phyloP scores from a whole-genome alignment of 2,329 filamentous ascomycete species.

The Penicillium sp. region DNA sequence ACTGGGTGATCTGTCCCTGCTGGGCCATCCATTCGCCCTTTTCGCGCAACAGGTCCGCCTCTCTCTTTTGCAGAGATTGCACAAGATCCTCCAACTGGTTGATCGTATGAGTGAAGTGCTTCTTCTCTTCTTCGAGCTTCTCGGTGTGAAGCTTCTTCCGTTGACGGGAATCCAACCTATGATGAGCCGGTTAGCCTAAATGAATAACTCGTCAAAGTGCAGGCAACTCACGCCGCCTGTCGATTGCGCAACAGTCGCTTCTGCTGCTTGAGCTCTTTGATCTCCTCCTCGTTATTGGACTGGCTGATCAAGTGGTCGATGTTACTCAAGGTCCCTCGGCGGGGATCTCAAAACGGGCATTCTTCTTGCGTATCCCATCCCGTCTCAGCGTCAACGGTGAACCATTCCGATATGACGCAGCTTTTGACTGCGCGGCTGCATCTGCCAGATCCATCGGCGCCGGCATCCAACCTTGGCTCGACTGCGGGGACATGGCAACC shows the following conservation, averaged over 20 bases:
- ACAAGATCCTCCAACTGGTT: slow-evolving; percentile 74
- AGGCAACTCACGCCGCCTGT: slow-evolving; percentile 77
- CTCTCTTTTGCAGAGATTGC: slow-evolving; percentile 59
- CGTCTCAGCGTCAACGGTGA: slow-evolving; percentile 69
- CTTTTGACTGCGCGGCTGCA: slow-evolving; percentile 53
- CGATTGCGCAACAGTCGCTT: slow-evolving; percentile 91
- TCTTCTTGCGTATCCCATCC: slow-evolving; percentile 97
- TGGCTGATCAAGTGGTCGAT: slow-evolving; percentile 89
- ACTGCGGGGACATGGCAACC: slow-evolving; percentile 58
- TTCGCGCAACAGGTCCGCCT: slow-evolving; percentile 49
- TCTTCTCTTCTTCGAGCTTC: slow-evolving; percentile 94
- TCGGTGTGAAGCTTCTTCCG: slow-evolving; percentile 98
- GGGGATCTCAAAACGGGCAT: slow-evolving; percentile 94
- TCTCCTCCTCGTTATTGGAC: slow-evolving; percentile 75
- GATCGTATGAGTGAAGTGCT: slow-evolving; percentile 74
- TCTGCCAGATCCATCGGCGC: slow-evolving; percentile 47
- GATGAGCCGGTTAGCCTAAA: background rate
- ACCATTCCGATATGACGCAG: slow-evolving; percentile 62
- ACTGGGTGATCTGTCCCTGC: slow-evolving; percentile 68
- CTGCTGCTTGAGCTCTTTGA: slow-evolving; percentile 98
- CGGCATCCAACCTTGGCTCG: slow-evolving; percentile 54
- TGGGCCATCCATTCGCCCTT: slow-evolving; percentile 62
- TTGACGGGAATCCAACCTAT: slow-evolving; percentile 87
- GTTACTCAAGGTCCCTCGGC: slow-evolving; percentile 86
- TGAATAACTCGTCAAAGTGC: background rate